Conservation (phyloP, 2,329 filamentous ascomycete genomes). For the Periglandula ipomoeae region DNA sequence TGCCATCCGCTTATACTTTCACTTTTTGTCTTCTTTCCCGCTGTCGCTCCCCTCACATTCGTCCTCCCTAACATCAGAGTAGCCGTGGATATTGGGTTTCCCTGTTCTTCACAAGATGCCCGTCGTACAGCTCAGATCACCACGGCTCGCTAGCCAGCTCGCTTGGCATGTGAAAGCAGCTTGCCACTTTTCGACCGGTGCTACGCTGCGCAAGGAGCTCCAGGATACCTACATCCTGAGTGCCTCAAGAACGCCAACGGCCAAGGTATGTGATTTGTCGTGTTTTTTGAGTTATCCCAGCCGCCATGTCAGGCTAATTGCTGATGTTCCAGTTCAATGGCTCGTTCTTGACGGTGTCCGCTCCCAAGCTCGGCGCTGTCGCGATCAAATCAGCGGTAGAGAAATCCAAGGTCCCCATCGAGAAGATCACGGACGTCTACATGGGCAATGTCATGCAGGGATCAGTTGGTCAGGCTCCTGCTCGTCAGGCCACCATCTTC, state of each 20-base stretch:
- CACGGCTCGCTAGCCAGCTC: constrained; percentile 25
- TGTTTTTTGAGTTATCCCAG: too few relatives aligned
- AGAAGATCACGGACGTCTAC: constrained; percentile 84
- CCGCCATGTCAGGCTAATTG: neutral
- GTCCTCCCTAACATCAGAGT: neutral
- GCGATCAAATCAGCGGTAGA: constrained; percentile 87
- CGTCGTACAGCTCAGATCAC: constrained; percentile 24
- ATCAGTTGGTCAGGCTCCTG: constrained; percentile 78
- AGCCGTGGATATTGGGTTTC: neutral
- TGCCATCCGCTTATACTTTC: neutral
- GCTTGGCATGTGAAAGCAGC: constrained; percentile 30
- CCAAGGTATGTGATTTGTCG: constrained; percentile 50
- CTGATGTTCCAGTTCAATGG: constrained; percentile 70
- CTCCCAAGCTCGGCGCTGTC: constrained; percentile 78
- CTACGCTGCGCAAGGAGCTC: constrained; percentile 53
- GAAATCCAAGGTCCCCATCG: constrained; percentile 73
- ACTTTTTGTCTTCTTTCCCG: neutral
- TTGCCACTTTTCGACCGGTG: constrained; percentile 38
- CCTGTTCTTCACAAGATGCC: constrained; percentile 17
- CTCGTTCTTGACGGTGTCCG: constrained; percentile 71
- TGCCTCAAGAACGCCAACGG: constrained; percentile 80
- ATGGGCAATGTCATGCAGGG: constrained; percentile 94
- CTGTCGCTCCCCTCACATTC: neutral
- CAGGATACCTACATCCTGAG: constrained; percentile 92
- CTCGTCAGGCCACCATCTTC: constrained; percentile 82